Evolutionary conservation across 352 stramenopile genomes (phyloP).

Genomic region (Vaucheria bursata): DNA sequence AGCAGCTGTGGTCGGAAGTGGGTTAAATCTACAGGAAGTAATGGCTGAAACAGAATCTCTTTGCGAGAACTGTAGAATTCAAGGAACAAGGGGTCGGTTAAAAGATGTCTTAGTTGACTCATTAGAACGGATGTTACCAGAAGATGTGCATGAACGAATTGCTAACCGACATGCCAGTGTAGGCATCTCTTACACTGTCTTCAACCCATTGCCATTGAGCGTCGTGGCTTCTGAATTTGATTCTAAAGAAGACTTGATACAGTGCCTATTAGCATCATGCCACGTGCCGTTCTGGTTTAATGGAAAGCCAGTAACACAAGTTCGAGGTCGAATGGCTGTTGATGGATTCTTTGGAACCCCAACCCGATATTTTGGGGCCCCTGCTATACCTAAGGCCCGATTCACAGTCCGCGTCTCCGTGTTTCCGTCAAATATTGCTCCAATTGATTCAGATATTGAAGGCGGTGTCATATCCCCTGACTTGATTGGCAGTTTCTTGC

Average conservation of each 20-base stretch:
- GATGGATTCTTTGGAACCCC: constrained; percentile 10
- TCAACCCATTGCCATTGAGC: neutral
- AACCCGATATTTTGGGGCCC: neutral
- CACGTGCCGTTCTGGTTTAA: constrained; percentile 10
- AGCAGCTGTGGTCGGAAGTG: neutral
- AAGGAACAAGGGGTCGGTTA: constrained; percentile 4
- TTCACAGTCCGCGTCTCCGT: neutral
- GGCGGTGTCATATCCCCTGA: constrained; percentile 8
- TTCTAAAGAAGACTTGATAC: constrained; percentile 4
- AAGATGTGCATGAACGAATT: constrained; percentile 3
- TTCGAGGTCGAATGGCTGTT: neutral
- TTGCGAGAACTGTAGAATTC: neutral
- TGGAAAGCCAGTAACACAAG: neutral
- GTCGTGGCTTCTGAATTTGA: neutral
- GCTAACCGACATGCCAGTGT: neutral
- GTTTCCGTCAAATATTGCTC: neutral
- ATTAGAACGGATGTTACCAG: constrained; percentile 8
- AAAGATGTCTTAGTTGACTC: neutral
- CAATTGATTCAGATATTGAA: neutral
- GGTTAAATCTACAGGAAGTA: neutral
- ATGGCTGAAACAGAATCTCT: neutral
- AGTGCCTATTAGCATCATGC: constrained; percentile 8
- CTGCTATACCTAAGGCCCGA: neutral
- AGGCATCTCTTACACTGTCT: neutral
- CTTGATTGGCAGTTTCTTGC: neutral